Evolutionary conservation across 2,329 filamentous ascomycete species (phyloP).

Genomic region (Pseudocercospora ulei): DNA sequence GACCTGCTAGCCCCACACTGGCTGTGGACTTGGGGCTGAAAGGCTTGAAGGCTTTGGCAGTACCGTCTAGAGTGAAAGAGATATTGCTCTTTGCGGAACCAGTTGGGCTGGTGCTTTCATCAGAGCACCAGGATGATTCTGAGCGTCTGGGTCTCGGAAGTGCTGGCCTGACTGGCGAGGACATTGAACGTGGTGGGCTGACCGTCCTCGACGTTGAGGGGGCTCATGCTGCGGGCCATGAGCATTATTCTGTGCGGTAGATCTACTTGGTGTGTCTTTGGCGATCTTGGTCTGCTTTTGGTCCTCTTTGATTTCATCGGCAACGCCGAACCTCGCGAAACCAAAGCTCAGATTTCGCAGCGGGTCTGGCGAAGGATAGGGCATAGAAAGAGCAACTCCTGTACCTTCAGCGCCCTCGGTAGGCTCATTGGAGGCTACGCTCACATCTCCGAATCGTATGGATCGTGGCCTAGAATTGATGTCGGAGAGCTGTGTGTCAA

Average conservation of each 20-base stretch:
- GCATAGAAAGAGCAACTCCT: background rate
- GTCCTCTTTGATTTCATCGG: background rate
- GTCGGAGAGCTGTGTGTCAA: background rate
- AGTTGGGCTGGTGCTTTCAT: background rate
- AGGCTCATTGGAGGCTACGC: background rate
- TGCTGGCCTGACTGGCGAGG: background rate
- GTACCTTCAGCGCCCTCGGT: too few relatives aligned
- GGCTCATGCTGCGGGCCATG: background rate
- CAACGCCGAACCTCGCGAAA: background rate
- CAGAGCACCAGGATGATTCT: background rate
- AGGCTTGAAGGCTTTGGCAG: conserved; percentile 17
- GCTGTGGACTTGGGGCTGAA: conserved; percentile 16
- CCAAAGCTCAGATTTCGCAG: background rate
- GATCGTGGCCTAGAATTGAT: background rate
- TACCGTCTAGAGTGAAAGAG: conserved; percentile 18
- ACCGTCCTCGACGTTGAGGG: too few relatives aligned
- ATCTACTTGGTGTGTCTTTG: conserved; percentile 5
- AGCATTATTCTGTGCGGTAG: background rate
- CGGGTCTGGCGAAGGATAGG: background rate
- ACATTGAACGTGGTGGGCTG: too few relatives aligned
- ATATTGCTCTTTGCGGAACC: conserved; percentile 13
- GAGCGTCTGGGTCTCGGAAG: too few relatives aligned
- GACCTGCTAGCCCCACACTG: conserved; percentile 6
- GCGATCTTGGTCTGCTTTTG: conserved; percentile 3
- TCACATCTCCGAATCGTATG: background rate